Evolutionary conservation across 192 early-diverging fungal species (phyloP).

Genomic region (Coemansia asiatica): DNA sequence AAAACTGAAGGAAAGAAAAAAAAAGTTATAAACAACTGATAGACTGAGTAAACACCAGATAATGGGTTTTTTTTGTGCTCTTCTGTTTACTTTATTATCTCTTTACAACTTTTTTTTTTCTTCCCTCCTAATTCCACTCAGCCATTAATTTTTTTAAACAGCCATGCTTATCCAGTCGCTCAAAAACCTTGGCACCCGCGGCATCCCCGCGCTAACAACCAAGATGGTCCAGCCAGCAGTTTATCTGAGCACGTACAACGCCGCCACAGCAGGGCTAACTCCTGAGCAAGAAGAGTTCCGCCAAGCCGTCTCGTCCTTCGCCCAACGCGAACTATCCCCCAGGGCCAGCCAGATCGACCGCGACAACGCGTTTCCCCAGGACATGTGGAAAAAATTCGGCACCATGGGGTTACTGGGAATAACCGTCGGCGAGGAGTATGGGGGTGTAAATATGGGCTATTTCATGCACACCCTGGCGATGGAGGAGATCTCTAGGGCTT

Average conservation of each 20-base stretch:
- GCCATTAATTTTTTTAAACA: not conserved
- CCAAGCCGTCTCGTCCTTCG: conserved; percentile 71
- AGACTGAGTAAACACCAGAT: not conserved
- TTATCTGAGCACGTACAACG: conserved; percentile 65
- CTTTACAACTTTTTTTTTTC: not conserved
- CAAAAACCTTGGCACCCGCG: not conserved
- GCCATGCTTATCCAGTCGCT: not conserved
- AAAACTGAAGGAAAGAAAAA: no score
- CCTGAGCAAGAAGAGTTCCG: conserved; percentile 74
- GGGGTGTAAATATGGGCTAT: conserved; percentile 88
- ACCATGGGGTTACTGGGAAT: conserved; percentile 93
- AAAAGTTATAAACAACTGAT: no score
- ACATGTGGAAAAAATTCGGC: conserved; percentile 97
- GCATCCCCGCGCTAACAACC: not conserved
- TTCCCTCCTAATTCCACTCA: not conserved
- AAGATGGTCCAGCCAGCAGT: not conserved
- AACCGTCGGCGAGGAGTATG: conserved; percentile 84
- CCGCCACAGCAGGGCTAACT: conserved; percentile 73
- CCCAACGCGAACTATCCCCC: conserved; percentile 77
- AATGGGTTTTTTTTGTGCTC: not conserved
- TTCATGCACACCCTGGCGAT: conserved; percentile 86
- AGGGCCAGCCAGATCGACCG: conserved; percentile 81
- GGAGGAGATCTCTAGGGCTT: conserved; percentile 90
- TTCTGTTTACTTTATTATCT: not conserved
- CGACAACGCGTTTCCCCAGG: conserved; percentile 86